Conservation (phyloP, 371 early-diverging fungal genomes). For the Mucor plumbeus region DNA sequence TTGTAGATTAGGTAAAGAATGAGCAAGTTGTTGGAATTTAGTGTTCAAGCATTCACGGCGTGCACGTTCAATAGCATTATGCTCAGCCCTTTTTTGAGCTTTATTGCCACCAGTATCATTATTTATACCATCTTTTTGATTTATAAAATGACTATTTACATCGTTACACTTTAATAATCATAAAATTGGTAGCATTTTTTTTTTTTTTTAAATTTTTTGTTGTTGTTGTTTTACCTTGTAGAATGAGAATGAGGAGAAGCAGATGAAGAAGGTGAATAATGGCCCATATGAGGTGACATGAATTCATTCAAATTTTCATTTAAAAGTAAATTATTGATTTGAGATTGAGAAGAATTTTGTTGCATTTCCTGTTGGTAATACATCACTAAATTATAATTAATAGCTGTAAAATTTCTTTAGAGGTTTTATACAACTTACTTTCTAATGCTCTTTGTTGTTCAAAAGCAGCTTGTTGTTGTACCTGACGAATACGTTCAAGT, state of each 20-base stretch:
- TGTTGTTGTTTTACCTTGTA: conserved; percentile 16
- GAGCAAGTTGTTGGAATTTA: conserved; percentile 75
- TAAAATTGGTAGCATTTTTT: neutral
- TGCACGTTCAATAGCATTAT: conserved; percentile 79
- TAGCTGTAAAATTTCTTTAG: neutral
- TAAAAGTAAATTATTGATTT: conserved; percentile 45
- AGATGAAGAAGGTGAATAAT: conserved; percentile 8
- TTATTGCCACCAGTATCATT: conserved; percentile 1
- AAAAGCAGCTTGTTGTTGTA: conserved; percentile 29
- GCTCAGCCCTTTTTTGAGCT: conserved; percentile 71
- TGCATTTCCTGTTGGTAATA: conserved; percentile 25
- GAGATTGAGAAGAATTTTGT: conserved; percentile 1
- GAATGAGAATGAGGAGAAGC: conserved; percentile 2
- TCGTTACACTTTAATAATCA: neutral
- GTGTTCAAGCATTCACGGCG: conserved; percentile 74
- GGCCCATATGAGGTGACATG: neutral
- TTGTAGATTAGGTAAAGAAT: conserved; percentile 68
- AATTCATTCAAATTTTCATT: conserved; percentile 3
- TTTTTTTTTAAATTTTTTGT: neutral
- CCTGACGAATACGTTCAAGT: conserved; percentile 20
- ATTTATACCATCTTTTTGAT: neutral
- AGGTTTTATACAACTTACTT: conserved; percentile 10
- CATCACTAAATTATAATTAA: conserved; percentile 15
- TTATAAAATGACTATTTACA: neutral
- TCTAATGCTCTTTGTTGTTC: conserved; percentile 26